phyloP scores from a whole-genome alignment of 2,329 filamentous ascomycete species.

The Aureobasidium sp. region DNA sequence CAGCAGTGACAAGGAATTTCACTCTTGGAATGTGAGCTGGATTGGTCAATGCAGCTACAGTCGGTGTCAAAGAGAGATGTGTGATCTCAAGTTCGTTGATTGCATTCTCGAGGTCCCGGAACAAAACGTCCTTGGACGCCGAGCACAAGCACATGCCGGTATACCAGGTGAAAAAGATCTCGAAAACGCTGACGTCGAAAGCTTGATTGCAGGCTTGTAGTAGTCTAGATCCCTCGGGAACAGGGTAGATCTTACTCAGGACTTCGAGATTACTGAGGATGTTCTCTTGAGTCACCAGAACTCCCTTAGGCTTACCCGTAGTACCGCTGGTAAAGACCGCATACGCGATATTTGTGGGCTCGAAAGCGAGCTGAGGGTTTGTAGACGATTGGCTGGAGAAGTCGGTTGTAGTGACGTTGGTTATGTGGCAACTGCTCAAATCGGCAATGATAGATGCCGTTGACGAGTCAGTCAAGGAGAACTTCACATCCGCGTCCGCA shows the following conservation, averaged over 20 bases:
- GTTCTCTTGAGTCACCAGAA: conserved; percentile 67
- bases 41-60: conserved; percentile 66
- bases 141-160: conserved; percentile 71
- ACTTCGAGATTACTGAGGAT: conserved; percentile 66
- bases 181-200: conserved; percentile 82
- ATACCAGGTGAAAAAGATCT: conserved; percentile 79
- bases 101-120: conserved; percentile 59
- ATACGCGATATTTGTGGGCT: conserved; percentile 55
- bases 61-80: conserved; percentile 78
- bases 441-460: conserved; percentile 15
- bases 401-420: conserved; percentile 27
- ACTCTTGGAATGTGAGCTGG: conserved; percentile 61
- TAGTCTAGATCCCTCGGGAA: conserved; percentile 46
- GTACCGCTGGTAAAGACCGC: conserved; percentile 78
- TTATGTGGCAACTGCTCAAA: conserved; percentile 6
- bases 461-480: conserved; percentile 35
- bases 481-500: conserved; percentile 45
- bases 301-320: conserved; percentile 71
- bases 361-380: conserved; percentile 32
- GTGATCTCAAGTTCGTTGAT: conserved; percentile 59
- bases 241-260: conserved; percentile 58
- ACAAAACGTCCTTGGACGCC: conserved; percentile 63
- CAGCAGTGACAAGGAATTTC: conserved; percentile 68
- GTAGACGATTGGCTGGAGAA: conserved; percentile 24
- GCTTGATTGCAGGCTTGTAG: conserved; percentile 77